Evolutionary conservation across 2,329 filamentous ascomycete genomes (phyloP), one percentile per base, ranked within the genome.

Genomic region (Claviceps africana): DNA sequence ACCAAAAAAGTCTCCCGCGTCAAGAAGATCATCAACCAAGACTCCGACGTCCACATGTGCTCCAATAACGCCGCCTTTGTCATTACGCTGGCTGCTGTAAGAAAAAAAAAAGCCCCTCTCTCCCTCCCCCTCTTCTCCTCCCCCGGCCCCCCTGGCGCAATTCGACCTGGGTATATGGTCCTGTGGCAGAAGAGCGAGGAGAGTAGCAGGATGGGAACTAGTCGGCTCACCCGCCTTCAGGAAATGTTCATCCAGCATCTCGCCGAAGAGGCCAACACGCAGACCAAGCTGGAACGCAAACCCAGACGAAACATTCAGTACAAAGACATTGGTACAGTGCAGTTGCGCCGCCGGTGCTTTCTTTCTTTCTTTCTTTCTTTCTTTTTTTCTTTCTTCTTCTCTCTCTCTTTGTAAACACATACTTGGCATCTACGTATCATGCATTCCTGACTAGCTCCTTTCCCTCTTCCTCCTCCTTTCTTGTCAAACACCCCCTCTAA

Each of bases 231-330:
- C 4, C 37, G n/a, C 13, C 21, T 11, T 19, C 53, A 90, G 85
- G 93, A 98, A 70, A 83, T 95, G 77, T 97, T 98, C 71, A 84
- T 98, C 59, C 88, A 95, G 67, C 86, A 97, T 66, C 79, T 98
- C 28, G 83, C 90, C 21, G 79, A 85, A 56, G 86, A 94, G 66
- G 84, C 85, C 28, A 83, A 95, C 65, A 90, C 86, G 62, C 86
- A 95, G 61, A 86, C 90, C 61, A 94, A 93, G 64, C 79, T 89
- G 1, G 93, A 97, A 69, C 81, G 85, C 60, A 97, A 97, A 67
- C 91, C 91, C 6, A 79, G 93, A 53, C 82, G 90, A 55, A 96
- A 94, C 63, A 85, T 98, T 56, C 93, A 97, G 67, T 98, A 98
- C 73, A 88, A 88, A 64, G 93, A 98, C 68, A 77, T 98, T 43